Percentiles rank a stretch among this genome's conserved stretches.
Evolutionary conservation across 345 rosid genomes (phyloP).

Genomic region (Citrus cavaleriei): DNA sequence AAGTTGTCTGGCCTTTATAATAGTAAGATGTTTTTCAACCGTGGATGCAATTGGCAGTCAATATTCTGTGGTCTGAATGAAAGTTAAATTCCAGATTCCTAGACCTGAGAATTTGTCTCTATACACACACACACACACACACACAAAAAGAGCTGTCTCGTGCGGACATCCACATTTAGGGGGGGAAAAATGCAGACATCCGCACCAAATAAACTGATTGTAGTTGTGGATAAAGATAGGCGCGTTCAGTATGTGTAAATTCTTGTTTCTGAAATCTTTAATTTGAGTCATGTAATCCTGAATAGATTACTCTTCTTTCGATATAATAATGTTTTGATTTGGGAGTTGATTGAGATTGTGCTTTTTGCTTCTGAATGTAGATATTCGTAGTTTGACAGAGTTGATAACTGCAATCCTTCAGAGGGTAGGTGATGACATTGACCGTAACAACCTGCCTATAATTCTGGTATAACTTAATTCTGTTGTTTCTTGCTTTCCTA

Average conservation of each 20-base stretch:
- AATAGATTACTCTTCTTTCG: not conserved
- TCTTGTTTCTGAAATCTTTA: not conserved
- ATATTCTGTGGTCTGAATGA: not conserved
- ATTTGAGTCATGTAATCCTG: not conserved
- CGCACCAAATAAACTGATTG: too few relatives aligned
- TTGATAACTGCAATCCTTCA: conserved; percentile 78
- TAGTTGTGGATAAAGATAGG: not conserved
- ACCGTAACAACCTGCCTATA: conserved; percentile 70
- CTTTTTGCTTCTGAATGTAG: conserved; percentile 34
- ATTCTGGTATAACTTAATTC: conserved; percentile 59
- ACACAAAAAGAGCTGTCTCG: not conserved
- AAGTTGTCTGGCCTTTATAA: too few relatives aligned
- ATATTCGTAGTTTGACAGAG: conserved; percentile 71
- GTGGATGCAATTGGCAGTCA: not conserved
- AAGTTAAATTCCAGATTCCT: not conserved
- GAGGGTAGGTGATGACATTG: conserved; percentile 83
- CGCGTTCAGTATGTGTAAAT: not conserved
- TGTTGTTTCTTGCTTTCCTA: not conserved
- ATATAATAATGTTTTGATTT: not conserved
- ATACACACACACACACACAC: too few relatives aligned
- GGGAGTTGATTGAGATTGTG: conserved; percentile 11
- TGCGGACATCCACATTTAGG: too few relatives aligned
- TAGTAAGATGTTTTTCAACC: not conserved
- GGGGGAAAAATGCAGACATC: too few relatives aligned
- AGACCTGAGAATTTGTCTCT: not conserved